Base-by-base conservation (phyloP, 2,329 filamentous ascomycete genomes). In the Geoglossum cookeanum region DNA sequence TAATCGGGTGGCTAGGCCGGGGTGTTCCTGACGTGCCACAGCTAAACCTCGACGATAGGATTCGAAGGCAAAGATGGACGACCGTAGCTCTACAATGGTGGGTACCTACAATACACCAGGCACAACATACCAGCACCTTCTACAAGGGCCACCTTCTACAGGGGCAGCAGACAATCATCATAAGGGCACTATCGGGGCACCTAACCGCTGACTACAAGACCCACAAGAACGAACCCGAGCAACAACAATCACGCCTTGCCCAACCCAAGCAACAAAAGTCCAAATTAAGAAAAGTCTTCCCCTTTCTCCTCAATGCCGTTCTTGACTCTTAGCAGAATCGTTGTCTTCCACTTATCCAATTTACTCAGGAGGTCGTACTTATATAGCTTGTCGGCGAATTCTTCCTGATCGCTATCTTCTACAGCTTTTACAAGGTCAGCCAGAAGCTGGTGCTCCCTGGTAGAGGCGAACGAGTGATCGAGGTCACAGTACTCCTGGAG, bases 341-440 rank as follows among this genome's bases (percentile, higher is more conserved):
- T 87, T 55, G 87, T 95, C 84, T 96, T 95, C 91, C 91, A 97
- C 74, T 91, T 92, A 68, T 96, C 90, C 66, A 97, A 73, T 75
- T 92, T 92, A 73, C 83, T 92, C 73, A 95, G 77, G 73, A 94
- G 87, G 69, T 96, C 89, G 67, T 81, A 97, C 68, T 91, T 83
- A 75, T 85, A 94, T 61, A 92, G 71, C 69, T 90, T 89, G 66
- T 94, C 87, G 27, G 84, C 80, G 65, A 94, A 97, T 60, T 78
- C 75, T 64, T 95, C 88, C 68, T 85, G 83, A 65, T 94, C 87
- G 58, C 83, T 83, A 35, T 80, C 77, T 66, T 92, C 83, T 58
- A 95, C 77, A 3, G 86, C 80, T 59, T 84, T 81, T 35, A 80
- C 74, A 42, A 97, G 74, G 68, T 96, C 89, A 6, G 77, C 74